These are phyloP conservation scores for Aureobasidium musti DNA, from an alignment of 2,329 filamentous ascomycete genomes.

Conservation along the genomic window DNA sequence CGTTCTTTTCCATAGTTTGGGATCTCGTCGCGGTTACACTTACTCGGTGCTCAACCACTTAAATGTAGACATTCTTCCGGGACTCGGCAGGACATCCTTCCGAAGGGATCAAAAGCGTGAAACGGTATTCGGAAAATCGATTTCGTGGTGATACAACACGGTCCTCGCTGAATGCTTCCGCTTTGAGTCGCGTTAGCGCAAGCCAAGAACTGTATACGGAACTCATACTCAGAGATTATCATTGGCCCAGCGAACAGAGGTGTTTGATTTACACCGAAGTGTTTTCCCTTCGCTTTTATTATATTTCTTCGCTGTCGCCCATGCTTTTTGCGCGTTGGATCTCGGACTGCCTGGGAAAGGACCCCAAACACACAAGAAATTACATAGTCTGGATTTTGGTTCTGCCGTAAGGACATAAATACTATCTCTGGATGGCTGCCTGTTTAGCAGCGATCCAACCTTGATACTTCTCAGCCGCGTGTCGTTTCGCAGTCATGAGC, in stretches of 20 bases:
- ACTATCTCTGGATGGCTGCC: slow-evolving; percentile 12
- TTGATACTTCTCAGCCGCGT: slow-evolving; percentile 15
- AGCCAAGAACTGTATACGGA: neutral
- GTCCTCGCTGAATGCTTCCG: slow-evolving; percentile 17
- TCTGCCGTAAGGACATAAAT: neutral
- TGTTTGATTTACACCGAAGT: neutral
- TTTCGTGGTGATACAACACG: neutral
- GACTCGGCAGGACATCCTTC: neutral
- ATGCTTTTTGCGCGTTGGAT: neutral
- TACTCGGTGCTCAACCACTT: no score
- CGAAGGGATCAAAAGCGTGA: neutral
- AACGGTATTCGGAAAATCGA: neutral
- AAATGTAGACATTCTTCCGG: no score
- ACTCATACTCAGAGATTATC: neutral
- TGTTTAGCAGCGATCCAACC: slow-evolving; percentile 19
- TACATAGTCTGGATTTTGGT: neutral
- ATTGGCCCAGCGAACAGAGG: neutral
- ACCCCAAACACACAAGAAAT: neutral
- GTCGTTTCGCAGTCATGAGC: slow-evolving; percentile 19
- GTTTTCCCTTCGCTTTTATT: neutral
- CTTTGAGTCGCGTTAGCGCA: neutral
- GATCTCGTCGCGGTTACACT: no score
- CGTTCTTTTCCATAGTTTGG: no score
- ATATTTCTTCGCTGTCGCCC: neutral
- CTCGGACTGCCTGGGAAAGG: neutral